Percentiles rank a stretch among this genome's conserved stretches.
Evolutionary conservation across 257 asterid genomes (phyloP).

Genomic region (Cordia subcordata): DNA sequence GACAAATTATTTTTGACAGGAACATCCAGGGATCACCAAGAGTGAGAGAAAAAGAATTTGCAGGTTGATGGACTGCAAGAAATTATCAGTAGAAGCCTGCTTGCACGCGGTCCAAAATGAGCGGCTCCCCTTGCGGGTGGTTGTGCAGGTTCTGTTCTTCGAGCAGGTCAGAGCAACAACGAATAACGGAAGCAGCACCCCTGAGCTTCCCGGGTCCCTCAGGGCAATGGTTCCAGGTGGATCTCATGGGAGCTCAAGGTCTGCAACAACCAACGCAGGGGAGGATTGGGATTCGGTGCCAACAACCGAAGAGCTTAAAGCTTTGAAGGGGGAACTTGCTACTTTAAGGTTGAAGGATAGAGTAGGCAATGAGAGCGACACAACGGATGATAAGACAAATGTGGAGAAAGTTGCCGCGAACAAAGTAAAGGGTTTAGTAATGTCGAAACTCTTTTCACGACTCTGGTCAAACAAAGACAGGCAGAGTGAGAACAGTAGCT

Average conservation of each 20-base stretch:
- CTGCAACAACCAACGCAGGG: constrained; percentile 71
- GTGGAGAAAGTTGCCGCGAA: constrained; percentile 36
- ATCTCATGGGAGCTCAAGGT: constrained; percentile 69
- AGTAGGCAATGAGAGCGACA: constrained; percentile 12
- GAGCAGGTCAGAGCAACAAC: constrained; percentile 58
- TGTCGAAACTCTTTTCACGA: constrained; percentile 49
- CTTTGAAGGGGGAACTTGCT: constrained; percentile 59
- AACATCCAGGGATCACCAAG: constrained; percentile 62
- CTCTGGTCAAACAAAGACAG: constrained; percentile 81
- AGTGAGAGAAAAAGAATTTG: constrained; percentile 70
- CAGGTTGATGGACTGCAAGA: constrained; percentile 67
- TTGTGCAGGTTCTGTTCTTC: constrained; percentile 79
- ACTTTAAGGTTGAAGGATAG: constrained; percentile 42
- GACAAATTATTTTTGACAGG: constrained; percentile 31
- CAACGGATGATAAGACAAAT: constrained; percentile 23
- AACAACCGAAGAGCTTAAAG: constrained; percentile 61
- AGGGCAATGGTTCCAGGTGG: constrained; percentile 44
- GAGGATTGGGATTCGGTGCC: constrained; percentile 80
- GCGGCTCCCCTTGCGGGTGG: constrained; percentile 67
- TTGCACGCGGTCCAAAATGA: constrained; percentile 81
- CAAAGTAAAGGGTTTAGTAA: constrained; percentile 37
- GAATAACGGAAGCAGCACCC: constrained; percentile 41
- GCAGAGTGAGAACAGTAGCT: constrained; percentile 67
- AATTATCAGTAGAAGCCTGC: constrained; percentile 73
- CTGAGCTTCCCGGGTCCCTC: constrained; percentile 40